These are phyloP conservation scores for Cerioporus squamosus DNA, from an alignment of 1,284 basidiomycete genomes.

Conservation along the genomic window DNA sequence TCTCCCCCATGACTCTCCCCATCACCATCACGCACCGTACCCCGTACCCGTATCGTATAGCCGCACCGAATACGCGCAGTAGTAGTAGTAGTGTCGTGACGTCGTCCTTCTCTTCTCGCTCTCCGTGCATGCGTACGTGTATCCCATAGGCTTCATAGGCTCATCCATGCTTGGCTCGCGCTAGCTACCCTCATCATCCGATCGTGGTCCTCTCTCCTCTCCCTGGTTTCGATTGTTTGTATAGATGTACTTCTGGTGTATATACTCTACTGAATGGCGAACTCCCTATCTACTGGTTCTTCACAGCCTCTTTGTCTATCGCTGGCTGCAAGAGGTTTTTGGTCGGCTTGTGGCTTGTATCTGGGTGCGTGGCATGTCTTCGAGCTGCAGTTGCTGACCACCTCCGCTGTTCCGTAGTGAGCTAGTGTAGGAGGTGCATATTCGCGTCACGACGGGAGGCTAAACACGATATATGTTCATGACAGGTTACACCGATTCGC, in stretches of 20 bases:
- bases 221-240: slow-evolving; percentile 17
- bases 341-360: too few species aligned
- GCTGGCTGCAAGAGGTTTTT: too few species aligned
- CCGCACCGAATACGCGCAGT: slow-evolving; percentile 4
- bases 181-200: neutral
- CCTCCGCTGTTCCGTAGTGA: too few species aligned
- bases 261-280: slow-evolving; percentile 21
- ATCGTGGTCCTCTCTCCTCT: neutral
- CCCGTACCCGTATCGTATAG: slow-evolving; percentile 12
- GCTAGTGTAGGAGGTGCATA: too few species aligned
- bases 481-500: too few species aligned
- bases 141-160: slow-evolving; percentile 16
- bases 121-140: slow-evolving; percentile 11
- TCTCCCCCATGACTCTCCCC: neutral
- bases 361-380: too few species aligned
- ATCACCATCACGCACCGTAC: slow-evolving; percentile 1
- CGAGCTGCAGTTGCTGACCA: too few species aligned
- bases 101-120: neutral
- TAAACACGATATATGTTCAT: too few species aligned
- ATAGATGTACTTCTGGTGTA: slow-evolving; percentile 33
- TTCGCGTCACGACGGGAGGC: too few species aligned
- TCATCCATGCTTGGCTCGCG: too few species aligned
- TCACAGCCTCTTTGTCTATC: too few species aligned
- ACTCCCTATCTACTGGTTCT: neutral
- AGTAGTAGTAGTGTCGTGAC: slow-evolving; percentile 1